Percentiles rank a stretch among this genome's conserved stretches.
These are phyloP conservation scores for Collariella sp. DNA, from an alignment of 495 filamentous ascomycete genomes.

Conservation along the genomic window DNA sequence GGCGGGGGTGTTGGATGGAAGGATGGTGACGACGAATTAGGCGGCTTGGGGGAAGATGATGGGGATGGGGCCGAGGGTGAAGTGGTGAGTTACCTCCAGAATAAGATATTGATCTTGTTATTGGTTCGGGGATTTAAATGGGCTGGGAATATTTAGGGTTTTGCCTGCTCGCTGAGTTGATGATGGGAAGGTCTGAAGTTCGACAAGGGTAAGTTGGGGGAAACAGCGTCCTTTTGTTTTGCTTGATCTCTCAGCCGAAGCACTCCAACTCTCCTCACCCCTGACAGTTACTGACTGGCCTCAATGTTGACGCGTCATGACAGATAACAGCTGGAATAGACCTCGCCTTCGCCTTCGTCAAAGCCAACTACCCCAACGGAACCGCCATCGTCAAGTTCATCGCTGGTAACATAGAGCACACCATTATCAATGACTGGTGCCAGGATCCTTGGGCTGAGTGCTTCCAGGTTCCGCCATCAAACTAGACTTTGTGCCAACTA, in stretches of 20 bases:
- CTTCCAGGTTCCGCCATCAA: slow-evolving; percentile 6
- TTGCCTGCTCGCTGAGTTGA: slow-evolving; percentile 22
- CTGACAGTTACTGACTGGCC: not conserved
- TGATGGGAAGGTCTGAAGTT: slow-evolving; percentile 25
- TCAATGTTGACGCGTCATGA: not conserved
- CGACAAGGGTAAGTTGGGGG: slow-evolving; percentile 14
- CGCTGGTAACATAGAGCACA: slow-evolving; percentile 8
- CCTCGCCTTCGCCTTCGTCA: slow-evolving; percentile 16
- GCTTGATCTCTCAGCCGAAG: too few relatives aligned
- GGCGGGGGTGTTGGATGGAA: slow-evolving; percentile 43
- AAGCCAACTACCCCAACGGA: slow-evolving; percentile 16
- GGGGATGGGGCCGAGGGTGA: slow-evolving; percentile 16
- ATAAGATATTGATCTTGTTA: not conserved
- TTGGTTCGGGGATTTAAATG: not conserved
- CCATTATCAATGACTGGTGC: slow-evolving; percentile 9
- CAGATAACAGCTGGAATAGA: slow-evolving; percentile 18
- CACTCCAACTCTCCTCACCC: not conserved
- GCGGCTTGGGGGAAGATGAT: slow-evolving; percentile 39
- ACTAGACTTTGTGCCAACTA: too few relatives aligned
- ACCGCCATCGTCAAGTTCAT: slow-evolving; percentile 5
- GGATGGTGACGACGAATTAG: slow-evolving; percentile 50
- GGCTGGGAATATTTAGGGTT: slow-evolving; percentile 1
- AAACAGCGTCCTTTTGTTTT: too few relatives aligned
- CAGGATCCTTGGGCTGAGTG: slow-evolving; percentile 11
- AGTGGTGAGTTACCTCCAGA: slow-evolving; percentile 13